A percentile compares a stretch with the other conserved stretches of the same genome.
These are phyloP conservation scores for Pseudoscleropodium purum DNA, from an alignment of 225 moss, liverwort and hornwort species.

Conservation along the genomic window DNA sequence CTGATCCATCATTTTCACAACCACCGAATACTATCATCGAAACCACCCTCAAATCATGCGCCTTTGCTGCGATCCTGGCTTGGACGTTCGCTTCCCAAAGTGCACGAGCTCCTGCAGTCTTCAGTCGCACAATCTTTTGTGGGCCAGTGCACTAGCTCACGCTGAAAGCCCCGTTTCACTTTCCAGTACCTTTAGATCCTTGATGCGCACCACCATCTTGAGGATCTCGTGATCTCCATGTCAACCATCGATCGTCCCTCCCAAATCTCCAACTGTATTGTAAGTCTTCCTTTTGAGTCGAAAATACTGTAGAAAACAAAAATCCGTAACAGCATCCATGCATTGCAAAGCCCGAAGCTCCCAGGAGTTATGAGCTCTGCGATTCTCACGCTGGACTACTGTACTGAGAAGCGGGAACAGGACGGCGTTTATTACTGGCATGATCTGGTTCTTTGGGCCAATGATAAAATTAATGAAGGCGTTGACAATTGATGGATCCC, in stretches of 20 bases:
- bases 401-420: background rate
- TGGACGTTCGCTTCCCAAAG: background rate
- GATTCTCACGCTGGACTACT: background rate
- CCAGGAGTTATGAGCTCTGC: background rate
- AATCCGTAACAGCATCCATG: background rate
- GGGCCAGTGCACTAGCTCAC: background rate
- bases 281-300: background rate
- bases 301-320: background rate
- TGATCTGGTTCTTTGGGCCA: background rate
- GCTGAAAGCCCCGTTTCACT: background rate
- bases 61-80: background rate
- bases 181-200: background rate
- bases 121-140: background rate
- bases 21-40: background rate
- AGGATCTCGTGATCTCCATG: background rate
- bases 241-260: background rate
- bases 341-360: background rate
- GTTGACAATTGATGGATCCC: background rate
- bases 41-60: background rate
- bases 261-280: background rate
- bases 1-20: constrained; percentile 4
- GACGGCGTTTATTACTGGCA: background rate
- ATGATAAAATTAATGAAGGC: background rate
- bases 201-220: background rate
- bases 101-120: background rate